These are phyloP conservation scores for Corylus avellana DNA, from an alignment of 306 rosid species.

Conservation along the genomic window DNA sequence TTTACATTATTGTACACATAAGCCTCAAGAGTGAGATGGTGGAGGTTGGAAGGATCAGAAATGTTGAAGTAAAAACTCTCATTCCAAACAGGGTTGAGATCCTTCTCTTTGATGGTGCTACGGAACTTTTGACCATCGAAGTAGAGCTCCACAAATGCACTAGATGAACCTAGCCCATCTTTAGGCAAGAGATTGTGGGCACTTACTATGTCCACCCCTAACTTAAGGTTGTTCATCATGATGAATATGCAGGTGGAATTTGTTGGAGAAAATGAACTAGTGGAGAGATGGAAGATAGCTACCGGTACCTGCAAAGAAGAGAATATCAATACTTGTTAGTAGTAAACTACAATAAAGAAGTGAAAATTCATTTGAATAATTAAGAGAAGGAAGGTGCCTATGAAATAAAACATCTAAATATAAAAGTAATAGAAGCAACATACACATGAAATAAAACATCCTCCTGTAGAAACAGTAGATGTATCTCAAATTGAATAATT, in stretches of 20 bases:
- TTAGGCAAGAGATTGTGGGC: constrained; percentile 88
- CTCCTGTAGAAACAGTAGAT: neutral
- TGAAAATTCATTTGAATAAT: neutral
- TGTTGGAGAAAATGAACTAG: constrained; percentile 20
- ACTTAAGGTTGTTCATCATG: constrained; percentile 64
- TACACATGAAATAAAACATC: neutral
- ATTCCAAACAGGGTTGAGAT: constrained; percentile 84
- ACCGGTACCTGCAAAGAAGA: constrained; percentile 32
- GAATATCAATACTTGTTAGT: constrained; percentile 5
- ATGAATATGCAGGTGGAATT: constrained; percentile 4
- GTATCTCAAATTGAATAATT: neutral
- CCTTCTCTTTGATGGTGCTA: constrained; percentile 68
- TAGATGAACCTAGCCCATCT: constrained; percentile 82
- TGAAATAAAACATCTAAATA: neutral
- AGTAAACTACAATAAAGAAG: constrained; percentile 15
- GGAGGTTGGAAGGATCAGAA: constrained; percentile 76
- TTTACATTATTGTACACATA: constrained; percentile 52
- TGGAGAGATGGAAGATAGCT: constrained; percentile 13
- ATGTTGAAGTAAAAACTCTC: constrained; percentile 82
- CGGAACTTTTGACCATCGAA: constrained; percentile 82
- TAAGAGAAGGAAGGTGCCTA: neutral
- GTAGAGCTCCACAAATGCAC: constrained; percentile 69
- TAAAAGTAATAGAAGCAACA: neutral
- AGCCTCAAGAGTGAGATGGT: constrained; percentile 65
- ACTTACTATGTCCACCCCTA: constrained; percentile 73